phyloP scores from a whole-genome alignment of 768 basidiomycete genomes.

The Imleria badia region DNA sequence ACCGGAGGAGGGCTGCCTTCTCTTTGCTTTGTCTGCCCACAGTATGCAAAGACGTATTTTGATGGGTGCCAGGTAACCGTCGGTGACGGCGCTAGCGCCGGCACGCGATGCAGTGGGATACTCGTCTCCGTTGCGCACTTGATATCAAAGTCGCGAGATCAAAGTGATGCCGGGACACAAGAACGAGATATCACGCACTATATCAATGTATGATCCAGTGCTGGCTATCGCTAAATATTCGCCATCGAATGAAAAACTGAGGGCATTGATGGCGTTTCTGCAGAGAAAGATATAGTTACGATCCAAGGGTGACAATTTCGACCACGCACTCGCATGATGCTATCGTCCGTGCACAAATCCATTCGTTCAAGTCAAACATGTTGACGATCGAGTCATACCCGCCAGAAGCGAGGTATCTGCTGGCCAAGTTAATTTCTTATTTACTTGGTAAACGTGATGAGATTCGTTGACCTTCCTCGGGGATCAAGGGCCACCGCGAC shows the following conservation, averaged over 20 bases:
- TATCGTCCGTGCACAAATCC: conserved; percentile 78
- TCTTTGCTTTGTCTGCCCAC: conserved; percentile 67
- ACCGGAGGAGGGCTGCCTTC: conserved; percentile 66
- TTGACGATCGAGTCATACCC: conserved; percentile 83
- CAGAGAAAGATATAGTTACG: neutral
- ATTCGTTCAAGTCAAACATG: conserved; percentile 75
- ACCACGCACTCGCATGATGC: conserved; percentile 73
- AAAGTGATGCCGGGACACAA: neutral
- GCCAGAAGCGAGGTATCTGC: conserved; percentile 74
- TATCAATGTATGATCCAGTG: conserved; percentile 71
- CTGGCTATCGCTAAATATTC: conserved; percentile 81
- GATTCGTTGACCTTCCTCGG: conserved; percentile 55
- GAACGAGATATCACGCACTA: conserved; percentile 46
- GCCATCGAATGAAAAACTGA: conserved; percentile 82
- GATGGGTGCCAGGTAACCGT: conserved; percentile 84
- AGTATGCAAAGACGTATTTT: conserved; percentile 78
- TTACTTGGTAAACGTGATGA: neutral
- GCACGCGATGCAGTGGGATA: conserved; percentile 71
- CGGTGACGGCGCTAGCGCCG: conserved; percentile 67
- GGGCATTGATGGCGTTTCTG: conserved; percentile 67
- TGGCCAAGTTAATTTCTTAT: neutral
- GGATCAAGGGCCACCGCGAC: conserved; percentile 75
- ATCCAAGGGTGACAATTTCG: neutral
- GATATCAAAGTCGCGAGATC: neutral
- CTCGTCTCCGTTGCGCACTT: conserved; percentile 82